phyloP scores from a whole-genome alignment of 768 basidiomycete genomes.

The Gymnopilus dilepis region DNA sequence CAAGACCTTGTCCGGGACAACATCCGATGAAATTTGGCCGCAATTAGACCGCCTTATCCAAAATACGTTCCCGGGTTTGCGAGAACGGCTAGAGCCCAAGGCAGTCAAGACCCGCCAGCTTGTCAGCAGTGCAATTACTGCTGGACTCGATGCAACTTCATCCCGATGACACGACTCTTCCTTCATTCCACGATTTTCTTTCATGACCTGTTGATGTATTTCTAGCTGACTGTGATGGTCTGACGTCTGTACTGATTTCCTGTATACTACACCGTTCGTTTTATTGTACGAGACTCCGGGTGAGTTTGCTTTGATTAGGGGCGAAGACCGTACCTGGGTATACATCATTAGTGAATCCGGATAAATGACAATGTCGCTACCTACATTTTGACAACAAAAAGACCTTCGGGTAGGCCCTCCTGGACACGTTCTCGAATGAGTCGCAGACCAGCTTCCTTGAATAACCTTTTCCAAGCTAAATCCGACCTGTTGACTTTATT shows the following conservation, averaged over 20 bases:
- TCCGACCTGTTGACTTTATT: conserved; percentile 65
- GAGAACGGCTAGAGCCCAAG: conserved; percentile 49
- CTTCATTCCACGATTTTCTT: not conserved
- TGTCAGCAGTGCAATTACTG: conserved; percentile 58
- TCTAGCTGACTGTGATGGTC: not conserved
- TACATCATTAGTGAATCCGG: not conserved
- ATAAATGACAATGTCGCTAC: conserved; percentile 28
- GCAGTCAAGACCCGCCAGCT: conserved; percentile 53
- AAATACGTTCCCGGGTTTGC: conserved; percentile 61
- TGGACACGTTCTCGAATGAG: conserved; percentile 81
- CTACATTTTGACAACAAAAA: conserved; percentile 89
- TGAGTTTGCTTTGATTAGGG: conserved; percentile 30
- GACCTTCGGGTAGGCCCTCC: conserved; percentile 77
- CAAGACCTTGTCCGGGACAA: conserved; percentile 68
- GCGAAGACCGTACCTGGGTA: conserved; percentile 61
- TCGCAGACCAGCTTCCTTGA: conserved; percentile 72
- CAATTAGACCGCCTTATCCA: conserved; percentile 68
- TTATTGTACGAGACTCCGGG: not conserved
- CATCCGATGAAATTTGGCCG: conserved; percentile 93
- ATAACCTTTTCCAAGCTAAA: conserved; percentile 77
- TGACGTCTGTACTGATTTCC: not conserved
- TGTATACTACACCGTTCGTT: conserved; percentile 14
- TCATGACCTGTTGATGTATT: conserved; percentile 5
- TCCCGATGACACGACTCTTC: conserved; percentile 5
- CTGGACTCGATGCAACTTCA: conserved; percentile 31